phyloP scores from a whole-genome alignment of 2,329 filamentous ascomycete genomes.

The Fusarium sterilihyphosum region DNA sequence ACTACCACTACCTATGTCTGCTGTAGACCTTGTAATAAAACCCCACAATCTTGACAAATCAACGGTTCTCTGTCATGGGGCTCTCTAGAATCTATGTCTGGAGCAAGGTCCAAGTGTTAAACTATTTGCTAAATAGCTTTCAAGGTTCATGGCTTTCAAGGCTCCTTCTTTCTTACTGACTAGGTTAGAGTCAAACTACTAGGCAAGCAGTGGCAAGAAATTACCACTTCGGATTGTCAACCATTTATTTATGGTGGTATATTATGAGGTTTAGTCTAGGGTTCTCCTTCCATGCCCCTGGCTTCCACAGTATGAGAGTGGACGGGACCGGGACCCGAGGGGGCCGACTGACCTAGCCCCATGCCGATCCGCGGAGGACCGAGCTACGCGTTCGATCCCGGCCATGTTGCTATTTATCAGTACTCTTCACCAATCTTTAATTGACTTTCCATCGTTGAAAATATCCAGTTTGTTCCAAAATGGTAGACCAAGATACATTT shows the following conservation, averaged over 20 bases:
- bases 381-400: not conserved
- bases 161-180: too few species aligned
- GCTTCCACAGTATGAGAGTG: too few species aligned
- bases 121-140: not conserved
- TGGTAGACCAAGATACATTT: not conserved
- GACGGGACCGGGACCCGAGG: not conserved
- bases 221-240: too few species aligned
- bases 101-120: not conserved
- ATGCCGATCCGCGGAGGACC: not conserved
- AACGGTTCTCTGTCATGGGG: not conserved
- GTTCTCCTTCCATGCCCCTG: too few species aligned
- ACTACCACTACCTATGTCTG: not conserved
- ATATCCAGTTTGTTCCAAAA: not conserved
- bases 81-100: not conserved
- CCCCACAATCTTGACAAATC: not conserved
- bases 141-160: too few species aligned
- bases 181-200: too few species aligned
- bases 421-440: not conserved
- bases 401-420: not conserved
- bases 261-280: too few species aligned
- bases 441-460: accelerated
- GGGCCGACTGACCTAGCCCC: not conserved
- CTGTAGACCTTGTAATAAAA: not conserved
- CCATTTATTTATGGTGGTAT: too few species aligned
- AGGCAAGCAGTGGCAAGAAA: too few species aligned